A percentile compares a stretch with the other conserved stretches of the same genome.
Conservation (phyloP, 1,284 basidiomycete species). For the Bjerkandera adusta region DNA sequence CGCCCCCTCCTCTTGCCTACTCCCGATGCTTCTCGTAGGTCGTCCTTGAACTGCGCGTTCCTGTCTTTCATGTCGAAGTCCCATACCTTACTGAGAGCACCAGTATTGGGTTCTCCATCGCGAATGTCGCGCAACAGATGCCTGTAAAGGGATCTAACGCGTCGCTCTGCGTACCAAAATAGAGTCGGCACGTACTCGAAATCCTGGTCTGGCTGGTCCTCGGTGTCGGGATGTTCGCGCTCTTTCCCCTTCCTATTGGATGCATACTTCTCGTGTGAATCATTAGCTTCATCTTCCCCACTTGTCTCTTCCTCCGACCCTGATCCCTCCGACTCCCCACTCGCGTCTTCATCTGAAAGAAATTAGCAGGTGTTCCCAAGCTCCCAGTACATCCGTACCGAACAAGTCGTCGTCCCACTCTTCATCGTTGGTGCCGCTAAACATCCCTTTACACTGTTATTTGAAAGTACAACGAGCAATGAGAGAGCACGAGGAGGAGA, state of each 20-base stretch:
- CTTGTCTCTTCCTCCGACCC: slow-evolving; percentile 8
- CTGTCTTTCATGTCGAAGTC: slow-evolving; percentile 65
- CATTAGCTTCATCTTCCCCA: slow-evolving; percentile 6
- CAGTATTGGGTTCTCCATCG: slow-evolving; percentile 44
- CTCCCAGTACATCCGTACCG: neutral
- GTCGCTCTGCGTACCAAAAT: neutral
- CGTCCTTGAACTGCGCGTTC: slow-evolving; percentile 66
- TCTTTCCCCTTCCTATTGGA: slow-evolving; percentile 10
- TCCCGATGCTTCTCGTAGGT: slow-evolving; percentile 67
- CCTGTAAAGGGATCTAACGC: slow-evolving; percentile 31
- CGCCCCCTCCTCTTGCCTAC: slow-evolving; percentile 52
- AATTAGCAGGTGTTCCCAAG: neutral
- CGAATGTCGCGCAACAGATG: slow-evolving; percentile 64
- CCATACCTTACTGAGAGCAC: slow-evolving; percentile 60
- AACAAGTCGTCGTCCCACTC: slow-evolving; percentile 5
- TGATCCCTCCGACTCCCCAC: slow-evolving; percentile 6
- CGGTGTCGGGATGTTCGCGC: slow-evolving; percentile 19
- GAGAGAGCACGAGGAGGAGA: too few relatives aligned
- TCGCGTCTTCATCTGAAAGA: slow-evolving; percentile 2
- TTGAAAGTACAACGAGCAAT: too few relatives aligned
- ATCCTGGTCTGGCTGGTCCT: slow-evolving; percentile 32
- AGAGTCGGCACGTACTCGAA: slow-evolving; percentile 27
- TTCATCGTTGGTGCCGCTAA: too few relatives aligned
- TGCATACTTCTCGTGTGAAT: slow-evolving; percentile 4
- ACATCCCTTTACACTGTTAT: too few relatives aligned